These are phyloP conservation scores for Canavalia ensiformis DNA, from an alignment of 306 rosid species.

Conservation along the genomic window DNA sequence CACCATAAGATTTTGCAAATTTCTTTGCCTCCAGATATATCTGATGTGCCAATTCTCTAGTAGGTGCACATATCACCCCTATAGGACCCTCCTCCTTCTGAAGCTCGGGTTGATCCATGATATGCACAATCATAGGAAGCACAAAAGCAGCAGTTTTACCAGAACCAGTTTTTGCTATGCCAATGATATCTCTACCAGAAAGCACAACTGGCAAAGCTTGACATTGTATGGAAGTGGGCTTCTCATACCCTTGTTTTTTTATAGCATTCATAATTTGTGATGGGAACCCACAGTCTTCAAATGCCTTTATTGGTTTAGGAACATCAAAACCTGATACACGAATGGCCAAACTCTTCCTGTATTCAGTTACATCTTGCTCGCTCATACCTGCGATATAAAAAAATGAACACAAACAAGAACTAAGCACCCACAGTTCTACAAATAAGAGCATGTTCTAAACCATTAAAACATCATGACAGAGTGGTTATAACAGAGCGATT, in stretches of 20 bases:
- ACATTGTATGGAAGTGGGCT: constrained; percentile 93
- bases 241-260: constrained; percentile 90
- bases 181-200: constrained; percentile 92
- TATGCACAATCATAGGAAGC: constrained; percentile 97
- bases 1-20: constrained; percentile 80
- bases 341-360: constrained; percentile 88
- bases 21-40: constrained; percentile 89
- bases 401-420: background rate
- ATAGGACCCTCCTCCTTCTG: constrained; percentile 98
- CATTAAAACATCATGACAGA: constrained; percentile 5
- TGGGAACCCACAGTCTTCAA: constrained; percentile 86
- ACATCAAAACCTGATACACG: constrained; percentile 91
- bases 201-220: constrained; percentile 90
- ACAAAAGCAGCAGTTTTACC: constrained; percentile 99
- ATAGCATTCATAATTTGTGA: constrained; percentile 86
- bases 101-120: constrained; percentile 99
- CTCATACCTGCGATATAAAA: constrained; percentile 68
- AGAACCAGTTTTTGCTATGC: constrained; percentile 98
- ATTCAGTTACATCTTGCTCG: constrained; percentile 86
- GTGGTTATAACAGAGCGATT: background rate
- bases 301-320: constrained; percentile 84
- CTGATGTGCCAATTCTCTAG: constrained; percentile 96
- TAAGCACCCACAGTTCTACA: background rate
- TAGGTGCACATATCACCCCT: constrained; percentile 98
- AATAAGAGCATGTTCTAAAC: constrained; percentile 1